Percentiles rank a stretch among this genome's conserved stretches.
Conservation (phyloP, 169 alveolate species). For the Miamiensis avidus region DNA sequence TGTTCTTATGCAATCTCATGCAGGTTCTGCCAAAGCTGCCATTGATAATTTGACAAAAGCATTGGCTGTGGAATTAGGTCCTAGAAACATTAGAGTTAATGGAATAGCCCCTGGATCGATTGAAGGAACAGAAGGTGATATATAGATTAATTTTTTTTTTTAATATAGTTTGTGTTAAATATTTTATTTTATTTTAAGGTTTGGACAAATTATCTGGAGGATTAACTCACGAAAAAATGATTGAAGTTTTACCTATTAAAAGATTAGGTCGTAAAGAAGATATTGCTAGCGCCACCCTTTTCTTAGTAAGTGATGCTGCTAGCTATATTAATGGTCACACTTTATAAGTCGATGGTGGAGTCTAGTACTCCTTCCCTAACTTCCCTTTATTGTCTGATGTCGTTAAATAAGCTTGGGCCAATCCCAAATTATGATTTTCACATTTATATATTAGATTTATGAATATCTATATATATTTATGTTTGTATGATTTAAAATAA, state of each 20-base stretch:
- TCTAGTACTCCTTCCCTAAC: constrained; percentile 58
- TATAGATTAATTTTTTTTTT: constrained; percentile 28
- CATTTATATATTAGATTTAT: not conserved
- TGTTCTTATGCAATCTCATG: constrained; percentile 52
- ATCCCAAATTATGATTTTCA: not conserved
- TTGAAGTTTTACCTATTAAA: constrained; percentile 53
- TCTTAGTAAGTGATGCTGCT: constrained; percentile 68
- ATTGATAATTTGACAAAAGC: constrained; percentile 84
- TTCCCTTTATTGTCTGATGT: constrained; percentile 28
- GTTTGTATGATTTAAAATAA: too few species aligned
- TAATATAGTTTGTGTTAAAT: too few species aligned
- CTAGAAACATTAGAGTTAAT: constrained; percentile 81
- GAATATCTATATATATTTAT: not conserved
- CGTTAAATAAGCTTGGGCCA: not conserved
- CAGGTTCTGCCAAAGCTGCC: constrained; percentile 90
- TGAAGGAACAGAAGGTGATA: constrained; percentile 68
- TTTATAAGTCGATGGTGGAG: constrained; percentile 87
- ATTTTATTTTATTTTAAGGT: constrained; percentile 1
- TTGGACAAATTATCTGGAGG: constrained; percentile 33
- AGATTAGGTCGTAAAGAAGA: constrained; percentile 74
- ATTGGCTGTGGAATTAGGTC: constrained; percentile 89
- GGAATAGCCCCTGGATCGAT: constrained; percentile 89
- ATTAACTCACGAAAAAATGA: constrained; percentile 17
- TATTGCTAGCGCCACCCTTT: constrained; percentile 75
- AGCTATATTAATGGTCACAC: constrained; percentile 84